Percentiles rank a stretch among this genome's conserved stretches.
phyloP scores from a whole-genome alignment of 371 early-diverging fungal genomes.

The Zychaea mexicana region DNA sequence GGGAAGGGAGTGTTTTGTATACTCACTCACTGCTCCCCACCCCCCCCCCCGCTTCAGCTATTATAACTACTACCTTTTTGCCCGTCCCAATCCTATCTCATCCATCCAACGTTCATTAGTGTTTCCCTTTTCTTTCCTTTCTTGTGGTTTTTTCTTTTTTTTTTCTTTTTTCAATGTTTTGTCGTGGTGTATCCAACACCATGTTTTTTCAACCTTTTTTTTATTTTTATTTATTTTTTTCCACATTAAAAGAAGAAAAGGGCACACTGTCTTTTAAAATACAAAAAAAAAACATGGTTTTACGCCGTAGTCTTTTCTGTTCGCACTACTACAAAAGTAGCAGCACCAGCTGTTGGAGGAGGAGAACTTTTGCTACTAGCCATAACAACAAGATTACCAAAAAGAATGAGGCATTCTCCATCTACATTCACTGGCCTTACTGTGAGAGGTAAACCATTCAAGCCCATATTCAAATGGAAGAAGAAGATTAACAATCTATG shows the following conservation, averaged over 20 bases:
- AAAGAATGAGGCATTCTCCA: conserved; percentile 39
- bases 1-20: neutral
- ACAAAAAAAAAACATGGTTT: neutral
- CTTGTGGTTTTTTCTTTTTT: conserved; percentile 1
- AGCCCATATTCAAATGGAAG: too few species aligned
- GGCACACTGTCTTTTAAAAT: neutral
- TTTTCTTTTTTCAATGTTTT: neutral
- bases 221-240: neutral
- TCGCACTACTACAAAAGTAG: neutral
- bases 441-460: conserved; percentile 61
- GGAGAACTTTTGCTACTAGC: neutral
- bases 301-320: neutral
- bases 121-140: neutral
- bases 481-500: too few species aligned
- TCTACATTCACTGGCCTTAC: conserved; percentile 89
- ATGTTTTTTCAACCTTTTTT: neutral
- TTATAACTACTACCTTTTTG: too few species aligned
- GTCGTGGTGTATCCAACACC: neutral
- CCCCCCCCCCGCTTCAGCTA: neutral
- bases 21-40: neutral
- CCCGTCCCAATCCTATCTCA: too few species aligned
- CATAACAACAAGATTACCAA: neutral
- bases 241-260: neutral
- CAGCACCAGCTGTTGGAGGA: neutral
- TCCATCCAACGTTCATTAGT: too few species aligned